Evolutionary conservation across 305 asterid genomes (phyloP), one percentile per base, ranked within the genome.

Genomic region (Rubia tinctorum): DNA sequence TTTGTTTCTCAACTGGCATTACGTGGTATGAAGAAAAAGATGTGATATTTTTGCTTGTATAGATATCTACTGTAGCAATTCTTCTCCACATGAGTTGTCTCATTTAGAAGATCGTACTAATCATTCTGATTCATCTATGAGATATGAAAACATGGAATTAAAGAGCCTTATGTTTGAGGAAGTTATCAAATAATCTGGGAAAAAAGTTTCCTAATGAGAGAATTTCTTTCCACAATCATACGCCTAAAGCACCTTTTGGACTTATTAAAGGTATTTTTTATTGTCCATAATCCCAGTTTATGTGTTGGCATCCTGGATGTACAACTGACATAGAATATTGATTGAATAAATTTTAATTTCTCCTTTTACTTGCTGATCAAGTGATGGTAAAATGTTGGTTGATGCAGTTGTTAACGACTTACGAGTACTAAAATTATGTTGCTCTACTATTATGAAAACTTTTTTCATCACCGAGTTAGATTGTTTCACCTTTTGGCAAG

Each of bases 131-230:
- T 68, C 84, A 77, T 77, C 89, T 74, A 60, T 76, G 80, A 86
- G 84, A 45, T 91, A 76, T 79, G 95, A 84, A 86, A 87, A 89
- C 77, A 89, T 90, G 93, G 97, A 89, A 74, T 82, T 89, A 82
- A 96, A 89, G 76, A 82, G 73, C 69, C 86, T 79, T 71, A 84
- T 70, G 73, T 88, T 83, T 66, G 91, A 87, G 79, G 87, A 86
- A 75, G 88, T 55, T 69, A 78, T 70, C 73, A 86, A 90, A 80
- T 90, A 83, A 77, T 82, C 83, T 82, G 92, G 90, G 84, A 77
- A 81, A 77, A 61, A 73, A 81, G 68, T 75, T 75, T 78, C 87
- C 78, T 42, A 71, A 71, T 37, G 87, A 70, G 65, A 82, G 82
- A 78, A 76, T 73, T 74, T 80, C 91, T 76, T 87, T 86, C 82